Evolutionary conservation across 2,329 filamentous ascomycete species (phyloP), one percentile per base, ranked within the genome.

Genomic region (Fusarium floridanum): DNA sequence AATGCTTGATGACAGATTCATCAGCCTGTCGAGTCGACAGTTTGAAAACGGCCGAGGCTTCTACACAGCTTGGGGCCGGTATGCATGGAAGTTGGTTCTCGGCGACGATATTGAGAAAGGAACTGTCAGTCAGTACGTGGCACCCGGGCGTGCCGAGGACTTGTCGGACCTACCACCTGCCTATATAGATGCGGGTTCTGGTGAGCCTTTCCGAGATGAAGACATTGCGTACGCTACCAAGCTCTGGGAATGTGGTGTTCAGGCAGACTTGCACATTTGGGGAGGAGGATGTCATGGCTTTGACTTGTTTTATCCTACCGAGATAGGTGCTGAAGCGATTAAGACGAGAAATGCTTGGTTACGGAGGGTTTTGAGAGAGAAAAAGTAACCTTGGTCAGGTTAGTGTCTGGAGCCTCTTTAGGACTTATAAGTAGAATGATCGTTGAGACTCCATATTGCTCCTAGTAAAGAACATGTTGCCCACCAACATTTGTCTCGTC

Each of bases 161-260:
- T 29, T 72, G 6, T 50, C 43, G 0, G 20, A 24, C 20, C 36
- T 74, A 0, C 72, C 72, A 0, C 64, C 60, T 1, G 61, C 72
- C 0, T 74, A 64, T 27, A 68, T 74, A 6, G 72, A 74, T 22
- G 72, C 43, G 24, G 72, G 70, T 0, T 67, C 64, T 5, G 61
- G 36, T 2, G 70, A 74, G 29, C 66, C 64, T 10, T 74, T 74
- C 12, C 45, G 72, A 2, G 72, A 74, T 27, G 70, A 74, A n/a
- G 64, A 36, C 16, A 55, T 74, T 48, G 53, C 50, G 0, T 74
- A 70, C 32, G 72, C 72, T 2, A 53, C 37, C 12, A 67, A 60
- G 17, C 39, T 74, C 1, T 74, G 61, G 64, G 48, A 68, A 16
- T 62, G 59, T 8, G 70, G 72, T 14, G 70, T 72, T 0, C 64